Percentiles rank a stretch among this genome's conserved stretches.
Evolutionary conservation across 139 green algal species (phyloP).

Genomic region (Monoraphidium neglectum): DNA sequence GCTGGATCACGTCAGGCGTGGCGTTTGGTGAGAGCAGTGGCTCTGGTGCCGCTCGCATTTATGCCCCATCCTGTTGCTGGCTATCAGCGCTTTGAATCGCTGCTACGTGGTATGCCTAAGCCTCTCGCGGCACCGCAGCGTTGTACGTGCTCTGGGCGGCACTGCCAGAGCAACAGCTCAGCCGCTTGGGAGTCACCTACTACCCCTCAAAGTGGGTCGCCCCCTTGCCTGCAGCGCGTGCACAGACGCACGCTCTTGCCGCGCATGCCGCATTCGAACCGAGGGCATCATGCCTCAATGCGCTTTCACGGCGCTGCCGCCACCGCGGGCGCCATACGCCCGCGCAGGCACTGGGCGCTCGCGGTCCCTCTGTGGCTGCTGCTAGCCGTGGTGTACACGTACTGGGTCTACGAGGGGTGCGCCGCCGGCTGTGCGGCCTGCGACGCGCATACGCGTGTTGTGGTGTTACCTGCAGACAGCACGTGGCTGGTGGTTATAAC

Average conservation of each 20-base stretch:
- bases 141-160: conserved; percentile 65
- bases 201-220: conserved; percentile 60
- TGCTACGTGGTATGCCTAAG: not conserved
- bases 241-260: not conserved
- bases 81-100: not conserved
- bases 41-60: not conserved
- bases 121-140: conserved; percentile 32
- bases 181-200: conserved; percentile 61
- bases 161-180: conserved; percentile 43
- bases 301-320: too few species aligned
- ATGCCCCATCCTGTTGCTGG: not conserved
- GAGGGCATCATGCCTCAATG: not conserved
- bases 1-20: conserved; percentile 55
- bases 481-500: not conserved
- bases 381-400: conserved; percentile 44
- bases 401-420: conserved; percentile 64
- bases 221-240: not conserved
- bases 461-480: not conserved
- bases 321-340: not conserved
- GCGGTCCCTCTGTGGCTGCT: conserved; percentile 61
- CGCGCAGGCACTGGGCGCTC: conserved; percentile 61
- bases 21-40: conserved; percentile 35
- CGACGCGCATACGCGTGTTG: not conserved
- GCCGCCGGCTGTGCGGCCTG: not conserved
- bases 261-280: not conserved